A percentile compares a stretch with the other conserved stretches of the same genome.
Conservation (phyloP, 1,284 basidiomycete species). For the Cryptococcus maquisensis region DNA sequence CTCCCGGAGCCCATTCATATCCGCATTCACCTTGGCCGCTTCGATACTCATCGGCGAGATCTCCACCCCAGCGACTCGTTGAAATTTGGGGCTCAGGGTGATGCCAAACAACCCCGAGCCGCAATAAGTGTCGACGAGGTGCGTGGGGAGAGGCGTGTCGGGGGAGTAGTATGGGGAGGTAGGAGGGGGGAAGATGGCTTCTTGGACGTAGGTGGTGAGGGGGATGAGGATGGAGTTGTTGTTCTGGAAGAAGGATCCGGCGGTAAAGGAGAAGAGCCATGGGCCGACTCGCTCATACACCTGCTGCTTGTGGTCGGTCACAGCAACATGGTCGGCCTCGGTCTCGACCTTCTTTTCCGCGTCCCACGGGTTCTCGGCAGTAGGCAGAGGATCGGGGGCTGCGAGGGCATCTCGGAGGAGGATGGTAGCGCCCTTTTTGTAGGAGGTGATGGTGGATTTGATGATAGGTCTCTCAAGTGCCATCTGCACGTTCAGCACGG, state of each 20-base stretch:
- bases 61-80: conserved; percentile 83
- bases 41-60: conserved; percentile 69
- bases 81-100: conserved; percentile 73
- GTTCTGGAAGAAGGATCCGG: conserved; percentile 94
- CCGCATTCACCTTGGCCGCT: conserved; percentile 74
- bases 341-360: neutral
- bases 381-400: conserved; percentile 22
- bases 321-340: conserved; percentile 63
- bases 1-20: conserved; percentile 59
- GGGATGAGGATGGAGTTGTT: conserved; percentile 88
- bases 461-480: conserved; percentile 55
- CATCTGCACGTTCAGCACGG: conserved; percentile 70
- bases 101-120: conserved; percentile 87
- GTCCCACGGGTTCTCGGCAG: neutral
- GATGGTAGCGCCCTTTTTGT: conserved; percentile 85
- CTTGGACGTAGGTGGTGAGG: conserved; percentile 74
- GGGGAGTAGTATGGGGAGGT: neutral
- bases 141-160: conserved; percentile 55
- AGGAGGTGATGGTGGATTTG: conserved; percentile 51
- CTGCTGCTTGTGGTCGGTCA: conserved; percentile 74
- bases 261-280: conserved; percentile 80
- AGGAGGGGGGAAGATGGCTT: conserved; percentile 59
- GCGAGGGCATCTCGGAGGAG: conserved; percentile 81
- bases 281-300: conserved; percentile 81
- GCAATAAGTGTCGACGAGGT: conserved; percentile 89